Evolutionary conservation across 1,139 yeast species (phyloP), one percentile per base, ranked within the genome.

Genomic region (Geotrichum europaeum): DNA sequence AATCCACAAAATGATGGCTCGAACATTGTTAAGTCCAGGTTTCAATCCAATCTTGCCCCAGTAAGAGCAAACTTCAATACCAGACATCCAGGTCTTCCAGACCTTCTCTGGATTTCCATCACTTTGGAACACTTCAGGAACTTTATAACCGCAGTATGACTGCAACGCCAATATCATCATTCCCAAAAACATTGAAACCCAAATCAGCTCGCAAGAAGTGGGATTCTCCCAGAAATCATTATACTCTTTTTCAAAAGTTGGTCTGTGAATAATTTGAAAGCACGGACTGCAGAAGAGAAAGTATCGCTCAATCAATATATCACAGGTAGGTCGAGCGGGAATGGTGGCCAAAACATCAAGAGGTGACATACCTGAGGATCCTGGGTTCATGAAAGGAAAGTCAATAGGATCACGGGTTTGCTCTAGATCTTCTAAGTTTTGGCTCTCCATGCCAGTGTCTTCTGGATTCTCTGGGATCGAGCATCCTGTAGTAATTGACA

Each of bases 1-100:
- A 57, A 71, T 63, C 73, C 75, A 71, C 50, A 73, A 59, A 22
- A 73, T 45, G 52, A 72, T 57, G 0, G 73, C 70, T n/a, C 75
- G 68, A 20, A 73, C 62, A 58, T 72, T 69, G 25, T 66, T 64
- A 49, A 73, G 61, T 13, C 73, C 70, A 0, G 76, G 75, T 59
- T 72, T 73, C 34, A 67, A 63, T n/a, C 72, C 67, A 22, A 73
- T 64, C 47, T 67, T 67, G 6, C 74, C 75, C 13, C 68, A 64
- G 24, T 64, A 65, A 10, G 69, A 66, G 57, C 75, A 73, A 28
- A 65, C 63, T 53, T 72, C 74, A 52, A 71, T 67, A 15, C 73
- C 71, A 50, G 64, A 62, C 30, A 70, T 63, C 75, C 75, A 72
- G 28, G 63, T 57, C 1, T 60, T 57, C 71, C 74, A 70, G 4